These are phyloP conservation scores for Astraeus odoratus DNA, from an alignment of 768 basidiomycete genomes.

Conservation along the genomic window DNA sequence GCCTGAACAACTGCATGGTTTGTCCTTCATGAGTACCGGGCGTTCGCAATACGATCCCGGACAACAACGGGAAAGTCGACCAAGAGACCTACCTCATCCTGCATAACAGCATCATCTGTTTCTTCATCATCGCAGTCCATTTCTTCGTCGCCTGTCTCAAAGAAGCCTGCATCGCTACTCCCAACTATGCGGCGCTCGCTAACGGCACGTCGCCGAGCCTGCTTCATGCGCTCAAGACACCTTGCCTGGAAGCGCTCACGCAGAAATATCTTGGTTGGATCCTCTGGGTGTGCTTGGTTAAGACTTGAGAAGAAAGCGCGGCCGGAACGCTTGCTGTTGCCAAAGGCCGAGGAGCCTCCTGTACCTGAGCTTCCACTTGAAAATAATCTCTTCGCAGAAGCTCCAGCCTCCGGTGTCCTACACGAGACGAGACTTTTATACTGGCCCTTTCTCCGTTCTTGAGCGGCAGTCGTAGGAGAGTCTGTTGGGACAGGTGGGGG, in stretches of 20 bases:
- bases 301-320: not conserved
- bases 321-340: not conserved
- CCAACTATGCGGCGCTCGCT: slow-evolving; percentile 36
- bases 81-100: slow-evolving; percentile 58
- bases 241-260: slow-evolving; percentile 54
- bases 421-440: not conserved
- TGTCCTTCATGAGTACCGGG: too few species aligned
- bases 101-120: slow-evolving; percentile 51
- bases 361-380: not conserved
- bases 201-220: slow-evolving; percentile 36
- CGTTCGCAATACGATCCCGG: slow-evolving; percentile 7
- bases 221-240: slow-evolving; percentile 50
- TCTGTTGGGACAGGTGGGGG: not conserved
- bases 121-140: slow-evolving; percentile 52
- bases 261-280: slow-evolving; percentile 48
- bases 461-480: not conserved
- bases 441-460: not conserved
- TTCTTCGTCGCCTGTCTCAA: slow-evolving; percentile 30
- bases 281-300: slow-evolving; percentile 13
- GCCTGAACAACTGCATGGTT: slow-evolving; percentile 55
- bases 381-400: not conserved
- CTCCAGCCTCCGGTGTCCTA: not conserved
- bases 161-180: slow-evolving; percentile 34
- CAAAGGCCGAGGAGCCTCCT: not conserved
- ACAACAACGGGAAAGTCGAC: slow-evolving; percentile 3